phyloP scores from a whole-genome alignment of 257 asterid genomes.

The Cynanchum wilfordii region DNA sequence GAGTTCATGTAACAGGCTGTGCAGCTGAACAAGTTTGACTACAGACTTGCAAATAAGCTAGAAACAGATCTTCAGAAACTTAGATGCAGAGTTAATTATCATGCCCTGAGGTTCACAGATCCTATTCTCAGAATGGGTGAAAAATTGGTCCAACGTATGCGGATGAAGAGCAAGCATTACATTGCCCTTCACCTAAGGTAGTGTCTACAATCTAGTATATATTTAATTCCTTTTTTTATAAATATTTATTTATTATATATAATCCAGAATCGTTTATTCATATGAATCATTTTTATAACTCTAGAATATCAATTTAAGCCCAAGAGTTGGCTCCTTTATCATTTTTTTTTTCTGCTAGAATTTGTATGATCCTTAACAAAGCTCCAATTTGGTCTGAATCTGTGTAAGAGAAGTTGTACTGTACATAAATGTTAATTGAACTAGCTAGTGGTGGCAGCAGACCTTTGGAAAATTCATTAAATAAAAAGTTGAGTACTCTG shows the following conservation, averaged over 20 bases:
- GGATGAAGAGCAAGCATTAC: slow-evolving; percentile 70
- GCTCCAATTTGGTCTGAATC: background rate
- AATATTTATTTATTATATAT: background rate
- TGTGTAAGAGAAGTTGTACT: background rate
- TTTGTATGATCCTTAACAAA: background rate
- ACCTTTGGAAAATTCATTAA: background rate
- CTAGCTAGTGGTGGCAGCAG: background rate
- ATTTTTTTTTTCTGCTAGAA: background rate
- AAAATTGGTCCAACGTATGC: slow-evolving; percentile 75
- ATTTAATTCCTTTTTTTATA: background rate
- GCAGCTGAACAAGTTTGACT: slow-evolving; percentile 85
- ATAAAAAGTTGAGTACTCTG: background rate
- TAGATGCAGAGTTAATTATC: slow-evolving; percentile 94
- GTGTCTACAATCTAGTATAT: slow-evolving; percentile 27
- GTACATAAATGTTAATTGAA: background rate
- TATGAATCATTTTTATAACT: background rate
- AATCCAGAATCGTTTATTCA: background rate
- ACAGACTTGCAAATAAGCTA: slow-evolving; percentile 87
- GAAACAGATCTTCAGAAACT: slow-evolving; percentile 81
- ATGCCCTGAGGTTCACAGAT: slow-evolving; percentile 81
- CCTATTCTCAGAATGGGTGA: slow-evolving; percentile 77
- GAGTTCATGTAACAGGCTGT: slow-evolving; percentile 63
- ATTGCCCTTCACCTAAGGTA: slow-evolving; percentile 96
- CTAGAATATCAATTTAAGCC: background rate
- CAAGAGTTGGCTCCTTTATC: background rate